A percentile compares a stretch with the other conserved stretches of the same genome.
Evolutionary conservation across 73 alveolate genomes (phyloP).

Genomic region (Blepharisma japonicum): DNA sequence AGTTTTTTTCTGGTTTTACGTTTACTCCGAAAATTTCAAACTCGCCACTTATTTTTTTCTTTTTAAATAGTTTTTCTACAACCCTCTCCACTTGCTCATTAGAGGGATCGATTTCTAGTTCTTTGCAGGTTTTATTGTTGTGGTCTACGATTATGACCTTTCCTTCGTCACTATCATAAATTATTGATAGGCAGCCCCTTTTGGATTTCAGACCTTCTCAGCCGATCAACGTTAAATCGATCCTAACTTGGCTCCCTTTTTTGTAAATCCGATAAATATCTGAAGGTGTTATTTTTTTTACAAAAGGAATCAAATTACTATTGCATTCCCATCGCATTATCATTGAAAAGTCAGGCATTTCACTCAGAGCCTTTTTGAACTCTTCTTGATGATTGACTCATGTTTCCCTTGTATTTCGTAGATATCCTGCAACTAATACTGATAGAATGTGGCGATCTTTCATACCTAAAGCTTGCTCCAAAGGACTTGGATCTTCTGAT

Average conservation of each 20-base stretch:
- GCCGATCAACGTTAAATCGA: slow-evolving; percentile 26
- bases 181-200: slow-evolving; percentile 2
- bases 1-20: background rate
- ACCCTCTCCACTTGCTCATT: background rate
- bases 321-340: slow-evolving; percentile 54
- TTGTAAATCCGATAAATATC: slow-evolving; percentile 52
- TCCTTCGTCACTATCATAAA: background rate
- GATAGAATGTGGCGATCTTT: background rate
- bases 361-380: slow-evolving; percentile 39
- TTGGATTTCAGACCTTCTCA: slow-evolving; percentile 25
- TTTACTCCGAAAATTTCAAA: background rate
- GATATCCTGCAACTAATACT: slow-evolving; percentile 16
- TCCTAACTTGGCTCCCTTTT: slow-evolving; percentile 29
- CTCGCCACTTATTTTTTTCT: slow-evolving; percentile 4
- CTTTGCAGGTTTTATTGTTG: background rate
- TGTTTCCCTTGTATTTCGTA: slow-evolving; percentile 19
- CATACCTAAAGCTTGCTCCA: slow-evolving; percentile 27
- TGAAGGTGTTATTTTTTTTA: slow-evolving; percentile 46
- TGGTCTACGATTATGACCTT: background rate
- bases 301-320: slow-evolving; percentile 53
- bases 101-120: background rate
- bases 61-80: slow-evolving; percentile 11
- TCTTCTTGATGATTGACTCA: slow-evolving; percentile 36
- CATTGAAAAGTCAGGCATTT: slow-evolving; percentile 51
- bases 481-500: background rate